These are phyloP conservation scores for Hypoxylon perforatum DNA, from an alignment of 495 filamentous ascomycete genomes.

Conservation along the genomic window DNA sequence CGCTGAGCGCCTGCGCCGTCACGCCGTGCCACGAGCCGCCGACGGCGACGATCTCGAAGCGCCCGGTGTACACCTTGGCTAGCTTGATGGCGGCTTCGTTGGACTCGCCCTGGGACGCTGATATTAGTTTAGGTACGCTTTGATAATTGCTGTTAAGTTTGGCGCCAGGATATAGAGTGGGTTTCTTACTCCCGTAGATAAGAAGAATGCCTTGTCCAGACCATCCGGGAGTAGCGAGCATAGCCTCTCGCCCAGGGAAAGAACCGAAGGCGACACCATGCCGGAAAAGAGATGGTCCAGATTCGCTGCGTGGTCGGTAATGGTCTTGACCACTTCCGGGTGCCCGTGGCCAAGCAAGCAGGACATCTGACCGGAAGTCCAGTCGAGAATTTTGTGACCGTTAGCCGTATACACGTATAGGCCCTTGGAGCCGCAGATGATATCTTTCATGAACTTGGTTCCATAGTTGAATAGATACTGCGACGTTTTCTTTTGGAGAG, in stretches of 20 bases:
- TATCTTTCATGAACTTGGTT: slow-evolving; percentile 38
- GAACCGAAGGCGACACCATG: slow-evolving; percentile 65
- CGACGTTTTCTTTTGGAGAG: slow-evolving; percentile 27
- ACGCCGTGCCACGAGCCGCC: slow-evolving; percentile 66
- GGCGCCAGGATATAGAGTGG: too few relatives aligned
- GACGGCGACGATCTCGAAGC: slow-evolving; percentile 67
- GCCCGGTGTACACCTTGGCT: slow-evolving; percentile 67
- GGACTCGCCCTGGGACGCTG: slow-evolving; percentile 51
- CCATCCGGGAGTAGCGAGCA: slow-evolving; percentile 56
- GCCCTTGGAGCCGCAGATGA: slow-evolving; percentile 38
- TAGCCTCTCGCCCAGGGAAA: slow-evolving; percentile 58
- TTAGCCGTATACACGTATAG: slow-evolving; percentile 44
- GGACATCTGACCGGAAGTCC: slow-evolving; percentile 68
- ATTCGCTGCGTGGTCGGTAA: slow-evolving; percentile 52
- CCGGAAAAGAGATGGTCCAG: slow-evolving; percentile 67
- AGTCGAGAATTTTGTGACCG: slow-evolving; percentile 59
- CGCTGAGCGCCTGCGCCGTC: slow-evolving; percentile 54
- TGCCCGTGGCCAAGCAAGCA: slow-evolving; percentile 67
- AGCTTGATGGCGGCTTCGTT: slow-evolving; percentile 67
- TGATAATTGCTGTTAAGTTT: neutral
- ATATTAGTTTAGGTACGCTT: too few relatives aligned
- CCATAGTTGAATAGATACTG: slow-evolving; percentile 44
- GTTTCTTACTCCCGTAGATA: slow-evolving; percentile 56
- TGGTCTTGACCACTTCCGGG: slow-evolving; percentile 64
- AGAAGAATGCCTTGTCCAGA: slow-evolving; percentile 65